Conservation (phyloP, 768 basidiomycete genomes). For the Amanita pseudoporphyria region DNA sequence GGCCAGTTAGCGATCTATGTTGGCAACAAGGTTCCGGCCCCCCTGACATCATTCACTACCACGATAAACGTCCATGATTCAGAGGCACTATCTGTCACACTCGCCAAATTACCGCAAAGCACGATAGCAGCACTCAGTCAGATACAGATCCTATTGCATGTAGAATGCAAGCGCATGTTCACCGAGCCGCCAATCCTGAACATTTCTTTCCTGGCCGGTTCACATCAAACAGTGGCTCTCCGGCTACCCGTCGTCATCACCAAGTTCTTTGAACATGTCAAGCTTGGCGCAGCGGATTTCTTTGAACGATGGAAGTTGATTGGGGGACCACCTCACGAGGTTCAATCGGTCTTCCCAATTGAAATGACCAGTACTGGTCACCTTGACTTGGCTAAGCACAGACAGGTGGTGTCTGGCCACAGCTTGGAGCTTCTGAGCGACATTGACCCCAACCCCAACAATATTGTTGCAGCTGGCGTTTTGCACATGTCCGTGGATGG, state of each 20-base stretch:
- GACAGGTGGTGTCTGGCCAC: conserved; percentile 70
- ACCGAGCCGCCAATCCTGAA: conserved; percentile 65
- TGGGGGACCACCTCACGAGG: conserved; percentile 89
- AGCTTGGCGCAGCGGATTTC: conserved; percentile 75
- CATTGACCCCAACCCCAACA: conserved; percentile 91
- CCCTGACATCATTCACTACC: conserved; percentile 89
- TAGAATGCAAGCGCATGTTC: conserved; percentile 92
- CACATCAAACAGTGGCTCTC: conserved; percentile 78
- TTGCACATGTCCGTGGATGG: conserved; percentile 86
- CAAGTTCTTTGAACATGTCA: conserved; percentile 93
- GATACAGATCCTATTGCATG: conserved; percentile 85
- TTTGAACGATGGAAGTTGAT: conserved; percentile 99
- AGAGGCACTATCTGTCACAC: conserved; percentile 69
- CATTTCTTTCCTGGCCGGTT: conserved; percentile 87
- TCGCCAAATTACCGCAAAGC: conserved; percentile 86
- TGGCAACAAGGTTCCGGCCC: conserved; percentile 86
- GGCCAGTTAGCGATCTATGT: conserved; percentile 93
- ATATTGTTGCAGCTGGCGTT: conserved; percentile 93
- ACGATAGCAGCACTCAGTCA: conserved; percentile 77
- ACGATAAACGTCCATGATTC: conserved; percentile 65
- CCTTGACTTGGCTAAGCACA: conserved; percentile 65
- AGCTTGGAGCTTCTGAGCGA: conserved; percentile 69
- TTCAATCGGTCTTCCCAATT: conserved; percentile 82
- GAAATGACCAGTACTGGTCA: conserved; percentile 54
- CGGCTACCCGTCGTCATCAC: conserved; percentile 80